Base-by-base conservation (phyloP, 2,329 filamentous ascomycete species). In the Hypoxylon sp. region DNA sequence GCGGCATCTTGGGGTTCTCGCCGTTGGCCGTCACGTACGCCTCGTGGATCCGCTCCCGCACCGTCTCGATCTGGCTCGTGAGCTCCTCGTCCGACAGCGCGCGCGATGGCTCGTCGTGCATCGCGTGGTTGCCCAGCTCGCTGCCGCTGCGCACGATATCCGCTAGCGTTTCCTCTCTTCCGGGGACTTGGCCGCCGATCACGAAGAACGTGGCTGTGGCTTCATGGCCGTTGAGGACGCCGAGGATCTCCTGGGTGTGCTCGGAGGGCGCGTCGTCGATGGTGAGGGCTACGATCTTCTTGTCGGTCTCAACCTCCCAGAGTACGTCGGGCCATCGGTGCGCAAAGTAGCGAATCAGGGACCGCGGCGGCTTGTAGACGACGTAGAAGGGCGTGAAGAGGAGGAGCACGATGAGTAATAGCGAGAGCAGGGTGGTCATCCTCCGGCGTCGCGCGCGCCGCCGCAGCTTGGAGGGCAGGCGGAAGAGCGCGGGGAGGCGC, bases 121-220 rank as follows among this genome's bases (percentile, higher is more conserved):
- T 94, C 8, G 92, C 94, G 80, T 97, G 94, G 80, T 97, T 97
- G 24, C 88, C 94, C 2, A 97, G 83, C 82, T 94, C 92, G 78
- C 92, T 88, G 21, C 89, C 90, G 53, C 80, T 82, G 39, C 82
- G 81, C n/a, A 92, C 82, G 1, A 92, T 81, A 42, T 87, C 82
- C 47, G 84, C 80, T 32, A 93, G 82, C 2, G 85, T 79, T 5
- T 82, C 80, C 75, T 90, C 85, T 29, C 82, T 79, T 1, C 86
- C 87, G 0, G 82, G 72, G 8, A 93, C 89, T 81, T 97, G 93
- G 2, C 86, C 86, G 7, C 94, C 94, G 73, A 97, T 97, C 32
- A 97, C 86, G 79, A 97, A 98, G 79, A 97, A 96, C 0, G 94
- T 97, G 0, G 94, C 94, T 19, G 85, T 88, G 13, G 91, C 93